These are phyloP conservation scores for Yarrowia phangngaensis DNA, from an alignment of 805 yeast species.

Conservation along the genomic window DNA sequence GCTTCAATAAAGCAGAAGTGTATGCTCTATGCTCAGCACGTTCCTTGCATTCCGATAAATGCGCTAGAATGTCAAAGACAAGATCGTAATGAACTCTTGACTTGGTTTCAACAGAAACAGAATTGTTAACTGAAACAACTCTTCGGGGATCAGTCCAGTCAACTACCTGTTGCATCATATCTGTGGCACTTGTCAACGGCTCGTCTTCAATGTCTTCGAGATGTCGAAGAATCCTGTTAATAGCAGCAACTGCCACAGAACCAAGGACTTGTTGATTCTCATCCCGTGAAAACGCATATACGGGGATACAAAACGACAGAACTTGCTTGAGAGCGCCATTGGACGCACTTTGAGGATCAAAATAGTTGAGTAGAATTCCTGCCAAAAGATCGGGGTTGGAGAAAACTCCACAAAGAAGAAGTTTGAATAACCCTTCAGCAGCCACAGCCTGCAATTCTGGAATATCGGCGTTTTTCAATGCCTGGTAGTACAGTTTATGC, in stretches of 20 bases:
- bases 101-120: not conserved
- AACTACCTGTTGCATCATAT: conserved; percentile 64
- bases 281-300: conserved; percentile 71
- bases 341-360: conserved; percentile 59
- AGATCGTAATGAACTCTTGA: conserved; percentile 23
- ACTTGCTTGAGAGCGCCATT: conserved; percentile 73
- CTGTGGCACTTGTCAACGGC: conserved; percentile 44
- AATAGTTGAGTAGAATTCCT: conserved; percentile 66
- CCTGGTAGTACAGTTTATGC: conserved; percentile 65
- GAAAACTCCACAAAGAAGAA: conserved; percentile 71
- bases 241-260: conserved; percentile 38
- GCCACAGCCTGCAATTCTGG: conserved; percentile 72
- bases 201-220: conserved; percentile 47
- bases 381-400: conserved; percentile 59
- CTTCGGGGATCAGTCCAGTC: conserved; percentile 77
- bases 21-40: conserved; percentile 6
- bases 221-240: conserved; percentile 39
- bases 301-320: conserved; percentile 82
- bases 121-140: conserved; percentile 25
- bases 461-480: conserved; percentile 48
- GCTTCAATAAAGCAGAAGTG: not conserved
- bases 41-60: not conserved
- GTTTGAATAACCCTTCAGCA: conserved; percentile 82
- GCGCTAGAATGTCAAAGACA: conserved; percentile 4
- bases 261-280: conserved; percentile 66